phyloP scores from a whole-genome alignment of 176 grass and related monocot genomes.

The Triticum monococcum region DNA sequence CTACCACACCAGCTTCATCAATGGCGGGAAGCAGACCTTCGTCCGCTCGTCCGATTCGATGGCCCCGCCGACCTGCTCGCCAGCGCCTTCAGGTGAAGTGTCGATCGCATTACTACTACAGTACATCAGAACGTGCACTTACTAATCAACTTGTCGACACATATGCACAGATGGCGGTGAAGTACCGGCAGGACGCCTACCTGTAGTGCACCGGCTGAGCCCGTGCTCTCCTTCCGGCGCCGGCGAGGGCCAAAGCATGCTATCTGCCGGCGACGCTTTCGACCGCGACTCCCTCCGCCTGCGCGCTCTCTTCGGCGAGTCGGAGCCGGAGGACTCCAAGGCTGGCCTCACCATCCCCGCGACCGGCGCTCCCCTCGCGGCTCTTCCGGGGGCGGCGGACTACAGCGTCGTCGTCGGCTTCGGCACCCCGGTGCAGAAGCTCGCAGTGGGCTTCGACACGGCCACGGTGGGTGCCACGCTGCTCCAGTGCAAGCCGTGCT shows the following conservation, averaged over 20 bases:
- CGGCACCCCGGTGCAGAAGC: constrained; percentile 43
- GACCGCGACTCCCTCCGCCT: not conserved
- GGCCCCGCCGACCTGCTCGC: not conserved
- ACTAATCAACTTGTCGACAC: not conserved
- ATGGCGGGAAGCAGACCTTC: not conserved
- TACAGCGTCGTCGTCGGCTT: constrained; percentile 47
- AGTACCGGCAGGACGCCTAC: not conserved
- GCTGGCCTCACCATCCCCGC: not conserved
- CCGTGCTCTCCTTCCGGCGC: not conserved
- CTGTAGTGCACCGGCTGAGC: constrained; percentile 21
- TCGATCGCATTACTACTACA: too few relatives aligned
- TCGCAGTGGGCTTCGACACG: constrained; percentile 10
- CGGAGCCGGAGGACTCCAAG: not conserved
- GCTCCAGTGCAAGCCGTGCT: constrained; percentile 59
- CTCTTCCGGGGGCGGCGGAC: not conserved
- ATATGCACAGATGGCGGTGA: not conserved
- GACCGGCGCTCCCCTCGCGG: not conserved
- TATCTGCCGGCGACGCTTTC: not conserved
- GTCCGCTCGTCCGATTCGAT: not conserved
- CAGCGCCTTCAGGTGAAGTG: not conserved
- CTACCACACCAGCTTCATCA: not conserved
- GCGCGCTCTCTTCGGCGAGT: not conserved
- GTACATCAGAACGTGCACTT: not conserved
- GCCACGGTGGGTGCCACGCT: not conserved
- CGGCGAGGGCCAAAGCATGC: not conserved